Percentiles rank a stretch among this genome's conserved stretches.
Evolutionary conservation across 2,329 filamentous ascomycete genomes (phyloP).

Genomic region (Raffaelea deltoideospora): DNA sequence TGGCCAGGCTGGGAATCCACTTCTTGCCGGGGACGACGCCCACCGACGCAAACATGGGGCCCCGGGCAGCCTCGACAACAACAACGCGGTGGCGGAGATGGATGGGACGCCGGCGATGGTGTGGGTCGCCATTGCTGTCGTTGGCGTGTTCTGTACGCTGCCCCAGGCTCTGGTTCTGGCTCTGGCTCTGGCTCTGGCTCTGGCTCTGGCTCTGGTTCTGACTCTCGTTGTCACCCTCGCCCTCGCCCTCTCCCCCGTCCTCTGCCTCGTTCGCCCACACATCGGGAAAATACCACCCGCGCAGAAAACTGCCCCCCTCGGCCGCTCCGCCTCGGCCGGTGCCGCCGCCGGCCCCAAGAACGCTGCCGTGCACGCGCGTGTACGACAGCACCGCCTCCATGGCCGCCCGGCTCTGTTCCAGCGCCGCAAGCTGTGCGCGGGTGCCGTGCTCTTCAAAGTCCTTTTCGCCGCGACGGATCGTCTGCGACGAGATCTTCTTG

Average conservation of each 20-base stretch:
- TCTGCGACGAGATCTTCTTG: slow-evolving; percentile 34
- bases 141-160: background rate
- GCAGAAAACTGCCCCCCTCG: slow-evolving; percentile 26
- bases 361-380: slow-evolving; percentile 60
- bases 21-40: slow-evolving; percentile 36
- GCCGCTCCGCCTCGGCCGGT: too few species aligned
- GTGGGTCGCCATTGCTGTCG: slow-evolving; percentile 1
- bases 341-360: slow-evolving; percentile 38
- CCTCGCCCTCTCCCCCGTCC: slow-evolving; percentile 12
- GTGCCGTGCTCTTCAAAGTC: slow-evolving; percentile 94
- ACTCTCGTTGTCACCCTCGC: slow-evolving; percentile 11
- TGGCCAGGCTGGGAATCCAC: slow-evolving; percentile 31
- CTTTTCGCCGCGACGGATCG: slow-evolving; percentile 87
- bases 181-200: too few species aligned
- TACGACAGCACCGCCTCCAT: slow-evolving; percentile 79
- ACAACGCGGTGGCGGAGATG: slow-evolving; percentile 38
- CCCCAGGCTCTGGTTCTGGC: slow-evolving; percentile 1
- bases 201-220: slow-evolving; percentile 1
- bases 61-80: slow-evolving; percentile 55
- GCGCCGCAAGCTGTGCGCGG: slow-evolving; percentile 57
- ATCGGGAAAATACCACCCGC: slow-evolving; percentile 62
- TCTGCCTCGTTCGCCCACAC: slow-evolving; percentile 25
- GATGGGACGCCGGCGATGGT: slow-evolving; percentile 10
- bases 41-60: slow-evolving; percentile 49
- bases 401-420: slow-evolving; percentile 68